Conservation (phyloP, 768 basidiomycete species). For the Tremella mesenterica region DNA sequence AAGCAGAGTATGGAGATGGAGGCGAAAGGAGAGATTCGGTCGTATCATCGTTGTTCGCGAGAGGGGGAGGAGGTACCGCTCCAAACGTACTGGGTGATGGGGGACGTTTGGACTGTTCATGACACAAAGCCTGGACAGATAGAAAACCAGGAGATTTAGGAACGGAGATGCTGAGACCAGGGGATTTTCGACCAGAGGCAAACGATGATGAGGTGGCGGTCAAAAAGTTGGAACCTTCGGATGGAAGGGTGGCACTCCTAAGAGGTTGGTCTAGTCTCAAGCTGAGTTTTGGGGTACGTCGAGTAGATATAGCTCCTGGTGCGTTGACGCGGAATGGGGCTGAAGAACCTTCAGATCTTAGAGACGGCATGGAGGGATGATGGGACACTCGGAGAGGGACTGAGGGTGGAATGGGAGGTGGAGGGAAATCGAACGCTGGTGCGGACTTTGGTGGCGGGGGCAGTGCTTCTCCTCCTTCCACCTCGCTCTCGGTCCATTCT, state of each 20-base stretch:
- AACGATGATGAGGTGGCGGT: neutral
- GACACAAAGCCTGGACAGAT: constrained; percentile 22
- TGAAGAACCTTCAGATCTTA: constrained; percentile 51
- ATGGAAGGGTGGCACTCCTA: constrained; percentile 16
- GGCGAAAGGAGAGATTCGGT: neutral
- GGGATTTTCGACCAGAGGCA: neutral
- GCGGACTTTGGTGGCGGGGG: constrained; percentile 55
- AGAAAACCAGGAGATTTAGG: neutral
- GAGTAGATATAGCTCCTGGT: constrained; percentile 3
- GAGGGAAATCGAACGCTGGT: constrained; percentile 47
- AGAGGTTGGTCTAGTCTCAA: constrained; percentile 29
- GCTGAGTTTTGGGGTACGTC: constrained; percentile 26
- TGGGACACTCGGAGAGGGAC: constrained; percentile 13
- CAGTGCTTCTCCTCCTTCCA: constrained; percentile 24
- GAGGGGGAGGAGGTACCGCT: constrained; percentile 14
- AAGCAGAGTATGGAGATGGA: no score
- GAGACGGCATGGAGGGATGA: constrained; percentile 33
- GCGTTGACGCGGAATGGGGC: constrained; percentile 43
- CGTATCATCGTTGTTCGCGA: neutral
- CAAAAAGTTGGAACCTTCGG: neutral
- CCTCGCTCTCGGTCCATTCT: constrained; percentile 2
- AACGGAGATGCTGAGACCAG: neutral
- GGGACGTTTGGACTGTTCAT: constrained; percentile 24
- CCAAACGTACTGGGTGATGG: constrained; percentile 29
- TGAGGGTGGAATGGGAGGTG: constrained; percentile 21